Base-by-base conservation (phyloP, 2,329 filamentous ascomycete genomes). In the Fusarium incarnatum region DNA sequence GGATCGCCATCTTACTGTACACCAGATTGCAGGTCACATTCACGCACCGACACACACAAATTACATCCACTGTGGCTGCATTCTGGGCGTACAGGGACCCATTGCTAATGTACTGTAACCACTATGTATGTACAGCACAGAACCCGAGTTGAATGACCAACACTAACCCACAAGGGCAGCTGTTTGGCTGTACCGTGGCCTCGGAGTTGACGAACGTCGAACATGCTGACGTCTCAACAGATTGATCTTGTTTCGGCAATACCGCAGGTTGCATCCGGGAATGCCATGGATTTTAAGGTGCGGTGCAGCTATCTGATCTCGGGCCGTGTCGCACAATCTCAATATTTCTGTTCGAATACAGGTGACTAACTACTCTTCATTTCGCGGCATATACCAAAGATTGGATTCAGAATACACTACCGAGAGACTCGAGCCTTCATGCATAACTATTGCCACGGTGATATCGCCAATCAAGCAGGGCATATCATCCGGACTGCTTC, bases 181-280 rank as follows among this genome's bases (percentile, higher is more conserved):
- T 56, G 49, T 53, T 63, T 55, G 55, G 53, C 53, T 59, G 49
- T 56, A 67, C 67, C 67, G 25, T 70, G 42, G 67, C 27, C 46
- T 70, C 40, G 67, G 62, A 53, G 53, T 59, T 63, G 50, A 70
- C 56, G 67, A 67, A 47, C 44, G 53, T 57, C 56, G 67, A 67
- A 47, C 44, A 56, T 57, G 50, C 37, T 69, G 44, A 42, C 60
- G 66, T 54, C 60, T 60, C 64, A 55, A 52, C 45, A 70, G 48
- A 53, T 25, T 20, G 53, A 53, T 49, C 53, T 63, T 42, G 45
- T 49, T 56, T 70, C 53, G 63, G 67, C 49, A 70, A 61, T 70
- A 49, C 67, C 63, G 50, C 32, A 52, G 54, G 67, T 70, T 64
- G 25, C 57, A 70, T 54, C 49, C 67, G 57, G 67, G 40, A 70